Evolutionary conservation across 768 basidiomycete genomes (phyloP).

Genomic region (Boletus insuetus): DNA sequence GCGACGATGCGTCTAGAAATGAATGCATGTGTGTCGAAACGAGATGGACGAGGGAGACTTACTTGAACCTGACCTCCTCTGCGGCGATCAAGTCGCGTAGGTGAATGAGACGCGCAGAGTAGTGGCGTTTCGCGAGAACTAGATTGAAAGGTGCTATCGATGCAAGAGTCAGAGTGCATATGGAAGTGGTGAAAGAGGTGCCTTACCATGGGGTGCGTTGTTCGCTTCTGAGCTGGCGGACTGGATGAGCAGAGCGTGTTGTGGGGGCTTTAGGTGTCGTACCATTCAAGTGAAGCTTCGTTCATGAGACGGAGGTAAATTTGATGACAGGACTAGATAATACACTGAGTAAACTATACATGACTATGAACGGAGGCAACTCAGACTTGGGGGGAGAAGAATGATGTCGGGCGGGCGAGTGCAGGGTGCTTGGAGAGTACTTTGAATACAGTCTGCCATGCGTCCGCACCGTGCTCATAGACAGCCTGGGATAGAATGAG

Average conservation of each 20-base stretch:
- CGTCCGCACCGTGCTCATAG: constrained; percentile 71
- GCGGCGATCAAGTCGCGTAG: constrained; percentile 65
- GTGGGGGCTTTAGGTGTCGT: not conserved
- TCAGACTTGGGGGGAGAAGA: constrained; percentile 66
- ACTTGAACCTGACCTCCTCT: constrained; percentile 83
- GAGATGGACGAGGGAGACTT: constrained; percentile 15
- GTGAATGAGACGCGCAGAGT: constrained; percentile 65
- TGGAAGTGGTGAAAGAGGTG: not conserved
- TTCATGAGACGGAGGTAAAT: constrained; percentile 69
- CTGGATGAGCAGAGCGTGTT: not conserved
- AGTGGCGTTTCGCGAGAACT: constrained; percentile 73
- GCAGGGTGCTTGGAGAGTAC: constrained; percentile 71
- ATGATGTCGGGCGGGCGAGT: constrained; percentile 54
- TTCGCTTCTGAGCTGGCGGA: constrained; percentile 47
- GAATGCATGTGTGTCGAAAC: not conserved
- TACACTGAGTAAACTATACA: constrained; percentile 18
- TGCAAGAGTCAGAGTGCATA: constrained; percentile 5
- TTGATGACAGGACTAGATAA: constrained; percentile 58
- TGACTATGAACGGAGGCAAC: constrained; percentile 18
- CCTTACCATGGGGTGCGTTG: constrained; percentile 51
- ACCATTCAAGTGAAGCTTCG: constrained; percentile 66
- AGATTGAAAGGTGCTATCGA: constrained; percentile 59
- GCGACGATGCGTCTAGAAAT: constrained; percentile 53
- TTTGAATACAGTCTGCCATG: constrained; percentile 66
- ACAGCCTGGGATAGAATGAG: constrained; percentile 85